Evolutionary conservation across 345 rosid species (phyloP).

Genomic region (Lepidium aucheri): DNA sequence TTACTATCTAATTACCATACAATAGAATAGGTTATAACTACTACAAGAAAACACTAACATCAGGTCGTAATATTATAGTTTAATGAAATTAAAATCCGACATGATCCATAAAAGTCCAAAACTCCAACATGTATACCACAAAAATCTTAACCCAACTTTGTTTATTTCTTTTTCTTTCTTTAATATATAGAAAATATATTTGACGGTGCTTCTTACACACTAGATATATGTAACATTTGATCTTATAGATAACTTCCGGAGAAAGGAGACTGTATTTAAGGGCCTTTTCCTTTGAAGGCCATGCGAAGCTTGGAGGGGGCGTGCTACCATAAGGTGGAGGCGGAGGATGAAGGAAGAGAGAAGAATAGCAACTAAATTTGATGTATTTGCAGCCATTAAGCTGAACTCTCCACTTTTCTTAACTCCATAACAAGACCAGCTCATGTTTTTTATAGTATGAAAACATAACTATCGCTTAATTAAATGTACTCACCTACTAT

Average conservation of each 20-base stretch:
- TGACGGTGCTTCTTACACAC: not conserved
- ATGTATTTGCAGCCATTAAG: not conserved
- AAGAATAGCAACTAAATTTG: slow-evolving; percentile 3
- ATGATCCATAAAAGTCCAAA: too few species aligned
- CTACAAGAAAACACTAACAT: too few species aligned
- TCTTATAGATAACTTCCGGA: not conserved
- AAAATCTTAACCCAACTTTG: not conserved
- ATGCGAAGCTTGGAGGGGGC: not conserved
- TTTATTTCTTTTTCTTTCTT: not conserved
- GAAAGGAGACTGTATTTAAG: not conserved
- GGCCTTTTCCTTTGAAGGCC: not conserved
- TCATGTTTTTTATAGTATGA: not conserved
- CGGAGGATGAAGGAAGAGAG: not conserved
- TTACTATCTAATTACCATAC: too few species aligned
- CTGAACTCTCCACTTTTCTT: not conserved
- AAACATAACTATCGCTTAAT: not conserved
- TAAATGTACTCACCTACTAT: not conserved
- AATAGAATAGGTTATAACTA: too few species aligned
- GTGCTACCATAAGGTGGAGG: not conserved
- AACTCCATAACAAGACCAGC: not conserved
- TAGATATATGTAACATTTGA: not conserved
- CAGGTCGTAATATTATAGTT: too few species aligned
- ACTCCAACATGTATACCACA: not conserved
- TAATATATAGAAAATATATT: not conserved
- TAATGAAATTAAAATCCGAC: not conserved